These are phyloP conservation scores for Pouteria glomerata DNA, from an alignment of 148 eudicot genomes.

Conservation along the genomic window DNA sequence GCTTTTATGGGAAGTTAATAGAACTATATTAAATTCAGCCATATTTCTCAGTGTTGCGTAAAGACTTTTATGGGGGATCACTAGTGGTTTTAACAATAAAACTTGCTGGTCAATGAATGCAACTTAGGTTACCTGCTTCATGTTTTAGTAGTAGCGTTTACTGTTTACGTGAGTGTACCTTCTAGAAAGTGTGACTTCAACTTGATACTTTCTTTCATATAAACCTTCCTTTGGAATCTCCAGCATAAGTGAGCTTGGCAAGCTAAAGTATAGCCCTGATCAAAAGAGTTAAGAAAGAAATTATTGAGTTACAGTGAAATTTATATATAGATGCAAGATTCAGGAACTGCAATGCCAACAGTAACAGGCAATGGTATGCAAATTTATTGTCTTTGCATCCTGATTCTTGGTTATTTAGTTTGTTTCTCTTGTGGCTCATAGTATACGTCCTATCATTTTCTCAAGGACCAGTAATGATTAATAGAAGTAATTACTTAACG, in stretches of 20 bases:
- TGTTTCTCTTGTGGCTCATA: not conserved
- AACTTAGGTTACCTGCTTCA: not conserved
- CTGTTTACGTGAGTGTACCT: not conserved
- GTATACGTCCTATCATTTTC: not conserved
- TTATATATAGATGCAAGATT: not conserved
- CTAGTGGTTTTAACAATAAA: too few species aligned
- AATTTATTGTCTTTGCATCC: not conserved
- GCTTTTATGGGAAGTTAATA: not conserved
- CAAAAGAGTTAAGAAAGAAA: not conserved
- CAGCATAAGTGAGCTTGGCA: not conserved
- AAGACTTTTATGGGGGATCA: too few species aligned
- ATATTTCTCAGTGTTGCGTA: too few species aligned
- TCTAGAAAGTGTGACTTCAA: not conserved
- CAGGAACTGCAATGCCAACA: not conserved
- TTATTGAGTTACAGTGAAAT: not conserved
- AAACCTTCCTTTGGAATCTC: not conserved
- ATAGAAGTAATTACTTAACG: not conserved
- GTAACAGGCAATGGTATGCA: not conserved
- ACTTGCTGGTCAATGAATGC: not conserved
- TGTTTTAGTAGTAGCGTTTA: not conserved
- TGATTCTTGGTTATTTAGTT: not conserved
- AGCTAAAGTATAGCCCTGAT: not conserved
- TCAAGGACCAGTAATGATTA: not conserved
- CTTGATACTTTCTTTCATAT: not conserved
- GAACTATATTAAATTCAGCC: slow-evolving; percentile 1